Evolutionary conservation across 495 filamentous ascomycete species (phyloP), one percentile per base, ranked within the genome.

Genomic region (Neurospora sp.): DNA sequence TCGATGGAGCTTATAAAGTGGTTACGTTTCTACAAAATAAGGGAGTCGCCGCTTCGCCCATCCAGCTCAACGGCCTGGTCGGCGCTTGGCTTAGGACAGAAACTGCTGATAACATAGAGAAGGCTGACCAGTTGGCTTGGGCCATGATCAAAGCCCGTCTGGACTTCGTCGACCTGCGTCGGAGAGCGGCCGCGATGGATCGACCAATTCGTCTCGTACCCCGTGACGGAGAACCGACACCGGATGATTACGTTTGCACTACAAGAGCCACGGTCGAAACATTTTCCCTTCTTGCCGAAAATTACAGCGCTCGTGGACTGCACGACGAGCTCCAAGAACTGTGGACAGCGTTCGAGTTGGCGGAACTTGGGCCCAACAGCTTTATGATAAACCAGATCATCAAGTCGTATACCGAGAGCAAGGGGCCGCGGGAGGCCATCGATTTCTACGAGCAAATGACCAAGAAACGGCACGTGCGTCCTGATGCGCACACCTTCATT

Each of bases 311-410:
- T 68, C 86, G 90, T 45, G 81, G 87, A 16, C 85, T 89, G 37
- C 83, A 88, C 69, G 78, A 82, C 6, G 84, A 86, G 75, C 83
- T 91, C 70, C 77, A 85, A 68, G 82, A 89, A 45, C 80, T 94
- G 12, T 87, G 87, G 75, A 81, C 85, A 41, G 85, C 84, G 27
- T 85, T 93, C 59, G 76, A 81, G 40, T 78, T 86, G 53, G 86
- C 90, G 17, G 87, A 89, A 68, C 87, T 94, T 71, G 81, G 81
- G 27, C 86, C 90, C 8, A 90, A 91, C 72, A 88, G 88, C 59
- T 91, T 89, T 78, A 89, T 93, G 77, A 88, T 94, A 84, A 94
- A 94, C 79, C 90, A 93, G 73, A 80, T 94, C 27, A 86, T 94
- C 37, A 87, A 86, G 69, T 88, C 89, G 80, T 78, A 86, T 87